Evolutionary conservation across 768 basidiomycete genomes (phyloP).

Genomic region (Mycena maculata): DNA sequence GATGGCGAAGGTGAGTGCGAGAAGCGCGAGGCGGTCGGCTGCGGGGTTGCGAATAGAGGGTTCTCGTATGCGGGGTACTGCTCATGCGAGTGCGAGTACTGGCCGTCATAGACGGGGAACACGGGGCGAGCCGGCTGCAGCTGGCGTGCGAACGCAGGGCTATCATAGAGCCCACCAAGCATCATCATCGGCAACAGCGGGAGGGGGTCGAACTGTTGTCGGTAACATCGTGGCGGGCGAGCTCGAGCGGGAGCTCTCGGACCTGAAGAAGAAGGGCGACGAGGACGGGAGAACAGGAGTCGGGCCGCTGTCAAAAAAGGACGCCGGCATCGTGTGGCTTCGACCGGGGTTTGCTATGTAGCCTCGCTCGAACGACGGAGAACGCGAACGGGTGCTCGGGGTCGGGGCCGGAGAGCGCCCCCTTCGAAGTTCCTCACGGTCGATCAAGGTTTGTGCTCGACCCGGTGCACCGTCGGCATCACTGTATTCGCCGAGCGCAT

Average conservation of each 20-base stretch:
- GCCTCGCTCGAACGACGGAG: slow-evolving; percentile 32
- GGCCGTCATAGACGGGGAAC: too few relatives aligned
- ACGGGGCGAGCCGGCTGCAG: slow-evolving; percentile 17
- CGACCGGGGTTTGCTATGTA: slow-evolving; percentile 36
- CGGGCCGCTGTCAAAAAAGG: slow-evolving; percentile 28
- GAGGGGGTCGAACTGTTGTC: slow-evolving; percentile 13
- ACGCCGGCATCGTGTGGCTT: slow-evolving; percentile 31
- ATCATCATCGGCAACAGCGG: slow-evolving; percentile 34
- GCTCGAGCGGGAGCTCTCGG: slow-evolving; percentile 33
- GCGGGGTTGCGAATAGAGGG: background rate
- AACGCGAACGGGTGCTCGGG: slow-evolving; percentile 18
- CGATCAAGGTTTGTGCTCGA: slow-evolving; percentile 42
- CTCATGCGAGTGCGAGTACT: too few relatives aligned
- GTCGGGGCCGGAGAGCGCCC: slow-evolving; percentile 23
- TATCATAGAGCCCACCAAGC: slow-evolving; percentile 36
- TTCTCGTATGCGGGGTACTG: background rate
- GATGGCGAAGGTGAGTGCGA: slow-evolving; percentile 35
- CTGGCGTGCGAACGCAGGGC: slow-evolving; percentile 25
- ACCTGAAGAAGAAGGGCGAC: slow-evolving; percentile 39
- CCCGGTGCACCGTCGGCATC: slow-evolving; percentile 56
- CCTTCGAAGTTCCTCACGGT: slow-evolving; percentile 10
- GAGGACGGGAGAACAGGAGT: slow-evolving; percentile 29
- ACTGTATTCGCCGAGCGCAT: slow-evolving; percentile 64
- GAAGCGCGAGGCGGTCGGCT: slow-evolving; percentile 31
- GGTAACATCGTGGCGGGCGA: slow-evolving; percentile 31